Base-by-base conservation (phyloP, 176 grass and related monocot genomes). In the Cenchrus fungigraminus region DNA sequence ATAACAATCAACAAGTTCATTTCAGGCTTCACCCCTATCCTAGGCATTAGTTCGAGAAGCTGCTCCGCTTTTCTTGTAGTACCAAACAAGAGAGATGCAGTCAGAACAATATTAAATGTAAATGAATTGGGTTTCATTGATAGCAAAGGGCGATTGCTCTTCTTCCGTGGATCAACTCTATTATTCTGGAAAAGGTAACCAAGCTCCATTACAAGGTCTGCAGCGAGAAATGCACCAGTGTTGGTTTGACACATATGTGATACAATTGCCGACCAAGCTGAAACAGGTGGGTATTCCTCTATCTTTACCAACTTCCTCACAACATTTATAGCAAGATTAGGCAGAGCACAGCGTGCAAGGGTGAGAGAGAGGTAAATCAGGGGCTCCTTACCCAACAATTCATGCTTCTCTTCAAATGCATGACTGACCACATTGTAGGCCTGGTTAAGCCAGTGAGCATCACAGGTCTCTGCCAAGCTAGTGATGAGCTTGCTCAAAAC, bases 181-280 rank as follows among this genome's bases (percentile, higher is more conserved):
- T 98, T 98, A 71, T 95, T 83, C 69, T 93, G 86, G 77, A 92
- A 94, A 87, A 98, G 87, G 71, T 88, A 92, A 11, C 85, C 89
- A 78, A 95, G 90, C 80, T 98, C 96, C 80, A 93, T 88, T 74
- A 95, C 85, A 20, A 98, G 87, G 77, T 98, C 93, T 60, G 73
- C 76, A 79, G 87, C 91, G 50, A 95, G 89, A 52, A 92, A 93
- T 51, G 87, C 72, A 40, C 93, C 96, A 9, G 72, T 92, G 40
- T 57, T 75, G 28, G 89, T 94, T 84, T 89, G 91, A 87, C 84
- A 93, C 93, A 95, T 95, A 63, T 94, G 91, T 31, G 85, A 91
- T 42, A 92, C 51, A 65, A 98, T 76, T 74, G 87, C 91, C 4
- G 80, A 95, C 93, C 87, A 95, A 63, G 93, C 85, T 62, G 80